These are phyloP conservation scores for Cystobasidium slooffiae DNA, from an alignment of 1,284 basidiomycete genomes.

Conservation along the genomic window DNA sequence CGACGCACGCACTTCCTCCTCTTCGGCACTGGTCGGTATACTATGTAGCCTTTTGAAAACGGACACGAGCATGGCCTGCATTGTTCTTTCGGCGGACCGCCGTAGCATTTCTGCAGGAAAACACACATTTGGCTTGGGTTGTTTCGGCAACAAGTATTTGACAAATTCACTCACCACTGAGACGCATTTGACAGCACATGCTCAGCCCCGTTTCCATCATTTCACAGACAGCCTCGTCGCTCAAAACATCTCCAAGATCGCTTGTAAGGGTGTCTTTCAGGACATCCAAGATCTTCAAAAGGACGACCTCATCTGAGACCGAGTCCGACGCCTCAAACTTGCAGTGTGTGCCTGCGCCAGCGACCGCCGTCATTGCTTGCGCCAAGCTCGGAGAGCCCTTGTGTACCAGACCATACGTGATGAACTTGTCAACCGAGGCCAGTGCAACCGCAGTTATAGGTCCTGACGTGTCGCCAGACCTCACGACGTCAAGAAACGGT, in stretches of 20 bases:
- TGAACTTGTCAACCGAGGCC: slow-evolving; percentile 57
- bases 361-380: slow-evolving; percentile 77
- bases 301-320: slow-evolving; percentile 92
- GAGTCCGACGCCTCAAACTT: slow-evolving; percentile 97
- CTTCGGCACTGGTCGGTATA: slow-evolving; percentile 44
- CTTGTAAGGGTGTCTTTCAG: slow-evolving; percentile 82
- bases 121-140: neutral
- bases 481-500: slow-evolving; percentile 90
- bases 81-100: slow-evolving; percentile 89
- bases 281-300: slow-evolving; percentile 87
- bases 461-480: slow-evolving; percentile 65
- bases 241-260: slow-evolving; percentile 68
- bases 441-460: slow-evolving; percentile 59
- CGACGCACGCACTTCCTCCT: slow-evolving; percentile 32
- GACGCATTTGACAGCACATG: slow-evolving; percentile 93
- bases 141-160: slow-evolving; percentile 38
- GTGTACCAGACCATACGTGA: slow-evolving; percentile 57
- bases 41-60: slow-evolving; percentile 75
- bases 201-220: slow-evolving; percentile 97
- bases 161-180: slow-evolving; percentile 72
- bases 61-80: slow-evolving; percentile 81
- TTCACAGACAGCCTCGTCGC: slow-evolving; percentile 95
- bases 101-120: slow-evolving; percentile 74
- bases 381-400: slow-evolving; percentile 51
- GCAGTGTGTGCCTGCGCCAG: slow-evolving; percentile 88